phyloP scores from a whole-genome alignment of 2,329 filamentous ascomycete genomes.

The Didymosphaeria variabile region DNA sequence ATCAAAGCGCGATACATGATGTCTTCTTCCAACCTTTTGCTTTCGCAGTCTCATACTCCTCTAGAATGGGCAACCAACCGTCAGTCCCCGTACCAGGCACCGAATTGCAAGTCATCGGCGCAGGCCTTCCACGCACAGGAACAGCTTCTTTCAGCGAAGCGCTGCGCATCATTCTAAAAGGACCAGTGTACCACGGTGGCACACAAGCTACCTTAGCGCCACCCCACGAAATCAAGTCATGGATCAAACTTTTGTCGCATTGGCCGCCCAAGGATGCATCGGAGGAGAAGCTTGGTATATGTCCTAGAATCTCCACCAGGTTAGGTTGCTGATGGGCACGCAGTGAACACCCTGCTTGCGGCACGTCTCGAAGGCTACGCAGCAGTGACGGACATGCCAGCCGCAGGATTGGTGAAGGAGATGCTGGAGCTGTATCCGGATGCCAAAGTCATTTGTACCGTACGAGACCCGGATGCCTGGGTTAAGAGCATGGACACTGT shows the following conservation, averaged over 20 bases:
- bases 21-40: no score
- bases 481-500: slow-evolving; percentile 29
- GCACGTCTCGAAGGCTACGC: slow-evolving; percentile 53
- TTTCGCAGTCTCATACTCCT: not conserved
- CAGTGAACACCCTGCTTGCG: slow-evolving; percentile 20
- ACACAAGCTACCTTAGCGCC: slow-evolving; percentile 44
- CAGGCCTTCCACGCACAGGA: slow-evolving; percentile 58
- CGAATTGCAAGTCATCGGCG: slow-evolving; percentile 54
- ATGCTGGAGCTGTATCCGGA: slow-evolving; percentile 60
- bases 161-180: slow-evolving; percentile 58
- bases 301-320: no score
- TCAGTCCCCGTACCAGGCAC: slow-evolving; percentile 29
- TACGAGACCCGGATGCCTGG: slow-evolving; percentile 33
- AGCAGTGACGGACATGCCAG: slow-evolving; percentile 58
- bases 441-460: slow-evolving; percentile 55
- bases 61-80: slow-evolving; percentile 30
- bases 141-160: slow-evolving; percentile 61
- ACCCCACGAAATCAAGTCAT: slow-evolving; percentile 15
- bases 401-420: slow-evolving; percentile 55
- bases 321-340: not conserved
- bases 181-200: slow-evolving; percentile 61
- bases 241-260: slow-evolving; percentile 19
- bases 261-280: slow-evolving; percentile 18
- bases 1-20: no score
- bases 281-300: slow-evolving; percentile 16